A percentile compares a stretch with the other conserved stretches of the same genome.
phyloP scores from a whole-genome alignment of 805 yeast genomes.

The Candida suzukii region DNA sequence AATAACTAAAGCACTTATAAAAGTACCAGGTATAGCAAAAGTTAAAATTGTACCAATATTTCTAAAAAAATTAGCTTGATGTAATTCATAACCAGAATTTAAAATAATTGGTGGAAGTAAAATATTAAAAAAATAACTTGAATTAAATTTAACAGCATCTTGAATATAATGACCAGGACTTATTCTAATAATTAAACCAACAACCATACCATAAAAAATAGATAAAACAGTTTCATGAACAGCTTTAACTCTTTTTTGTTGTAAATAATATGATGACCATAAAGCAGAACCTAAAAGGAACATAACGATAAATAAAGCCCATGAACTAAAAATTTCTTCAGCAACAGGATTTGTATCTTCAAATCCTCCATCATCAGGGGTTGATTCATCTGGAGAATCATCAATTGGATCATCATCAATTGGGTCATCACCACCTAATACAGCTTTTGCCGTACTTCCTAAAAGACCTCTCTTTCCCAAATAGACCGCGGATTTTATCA shows the following conservation, averaged over 20 bases:
- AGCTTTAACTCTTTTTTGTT: slow-evolving; percentile 85
- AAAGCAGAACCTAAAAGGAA: slow-evolving; percentile 78
- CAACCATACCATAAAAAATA: slow-evolving; percentile 94
- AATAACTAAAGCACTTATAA: slow-evolving; percentile 81
- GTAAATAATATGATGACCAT: slow-evolving; percentile 92
- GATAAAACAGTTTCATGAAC: slow-evolving; percentile 97
- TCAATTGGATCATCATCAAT: slow-evolving; percentile 30
- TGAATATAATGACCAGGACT: slow-evolving; percentile 97
- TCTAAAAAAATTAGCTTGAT: slow-evolving; percentile 90
- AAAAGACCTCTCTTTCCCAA: slow-evolving; percentile 17
- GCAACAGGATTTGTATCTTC: slow-evolving; percentile 77
- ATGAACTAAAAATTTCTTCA: slow-evolving; percentile 92
- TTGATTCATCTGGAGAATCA: slow-evolving; percentile 29
- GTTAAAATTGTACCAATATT: slow-evolving; percentile 86
- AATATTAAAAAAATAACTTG: slow-evolving; percentile 89
- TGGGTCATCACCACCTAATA: slow-evolving; percentile 17
- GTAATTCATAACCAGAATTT: slow-evolving; percentile 93
- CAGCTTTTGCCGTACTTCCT: slow-evolving; percentile 13
- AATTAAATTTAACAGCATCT: slow-evolving; percentile 92
- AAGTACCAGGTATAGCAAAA: slow-evolving; percentile 97
- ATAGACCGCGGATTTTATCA: slow-evolving; percentile 12
- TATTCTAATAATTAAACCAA: slow-evolving; percentile 83
- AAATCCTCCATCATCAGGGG: slow-evolving; percentile 41
- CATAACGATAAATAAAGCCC: slow-evolving; percentile 90
- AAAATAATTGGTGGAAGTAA: slow-evolving; percentile 92